These are phyloP conservation scores for Trichoderma gamsii DNA, from an alignment of 495 filamentous ascomycete genomes.

Conservation along the genomic window DNA sequence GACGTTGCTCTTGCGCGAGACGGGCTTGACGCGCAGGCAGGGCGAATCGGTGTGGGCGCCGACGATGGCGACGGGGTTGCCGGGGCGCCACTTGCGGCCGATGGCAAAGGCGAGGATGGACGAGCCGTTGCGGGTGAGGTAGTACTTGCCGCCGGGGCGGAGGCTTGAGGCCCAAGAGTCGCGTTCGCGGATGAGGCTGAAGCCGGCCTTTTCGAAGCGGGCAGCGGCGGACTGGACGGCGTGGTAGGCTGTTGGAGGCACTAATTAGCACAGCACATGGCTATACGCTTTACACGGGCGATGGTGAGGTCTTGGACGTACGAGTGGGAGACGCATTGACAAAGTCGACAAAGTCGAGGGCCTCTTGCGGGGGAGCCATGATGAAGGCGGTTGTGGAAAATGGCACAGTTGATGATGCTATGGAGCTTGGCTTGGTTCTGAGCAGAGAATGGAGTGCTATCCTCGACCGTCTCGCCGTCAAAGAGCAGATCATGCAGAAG, in stretches of 20 bases:
- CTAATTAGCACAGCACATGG: not conserved
- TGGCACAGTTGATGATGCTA: not conserved
- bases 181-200: constrained; percentile 82
- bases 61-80: constrained; percentile 90
- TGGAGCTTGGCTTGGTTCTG: not conserved
- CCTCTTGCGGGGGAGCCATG: constrained; percentile 59
- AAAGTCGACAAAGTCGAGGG: constrained; percentile 84
- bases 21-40: constrained; percentile 83
- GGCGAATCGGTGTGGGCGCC: constrained; percentile 96
- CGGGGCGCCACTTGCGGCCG: constrained; percentile 86
- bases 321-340: constrained; percentile 93
- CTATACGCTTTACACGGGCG: not conserved
- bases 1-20: constrained; percentile 74
- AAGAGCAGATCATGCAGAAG: not conserved
- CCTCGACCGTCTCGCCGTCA: constrained; percentile 3
- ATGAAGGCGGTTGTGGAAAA: constrained; percentile 26
- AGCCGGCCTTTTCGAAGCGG: constrained; percentile 73
- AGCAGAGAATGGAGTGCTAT: not conserved
- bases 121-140: constrained; percentile 88
- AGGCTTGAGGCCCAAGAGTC: constrained; percentile 80
- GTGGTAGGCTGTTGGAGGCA: constrained; percentile 68
- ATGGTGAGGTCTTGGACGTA: constrained; percentile 38
- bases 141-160: constrained; percentile 88
- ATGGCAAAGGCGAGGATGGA: constrained; percentile 94
- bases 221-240: constrained; percentile 74